phyloP scores from a whole-genome alignment of 2,329 filamentous ascomycete species.

The Meredithiella fracta region DNA sequence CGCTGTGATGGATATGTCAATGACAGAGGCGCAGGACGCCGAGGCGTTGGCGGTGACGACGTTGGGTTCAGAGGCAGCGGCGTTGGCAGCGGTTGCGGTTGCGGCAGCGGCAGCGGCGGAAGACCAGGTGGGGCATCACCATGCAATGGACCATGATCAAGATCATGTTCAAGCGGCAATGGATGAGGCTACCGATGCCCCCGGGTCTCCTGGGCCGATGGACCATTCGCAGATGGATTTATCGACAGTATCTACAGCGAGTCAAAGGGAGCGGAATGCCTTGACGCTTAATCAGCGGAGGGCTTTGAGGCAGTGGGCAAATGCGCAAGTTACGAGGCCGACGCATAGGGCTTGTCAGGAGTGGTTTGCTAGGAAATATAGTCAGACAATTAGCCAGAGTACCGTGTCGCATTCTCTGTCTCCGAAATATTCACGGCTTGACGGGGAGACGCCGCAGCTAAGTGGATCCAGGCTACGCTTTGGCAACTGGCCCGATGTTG shows the following conservation, averaged over 20 bases:
- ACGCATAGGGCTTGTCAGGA: conserved; percentile 47
- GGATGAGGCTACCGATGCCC: neutral
- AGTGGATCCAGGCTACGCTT: conserved; percentile 46
- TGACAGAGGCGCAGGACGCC: conserved; percentile 6
- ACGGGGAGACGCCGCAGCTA: conserved; percentile 41
- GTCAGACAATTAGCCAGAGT: conserved; percentile 44
- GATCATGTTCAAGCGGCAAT: neutral
- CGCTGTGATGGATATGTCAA: conserved; percentile 9
- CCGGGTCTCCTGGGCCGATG: neutral
- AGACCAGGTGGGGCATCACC: neutral
- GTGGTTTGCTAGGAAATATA: conserved; percentile 42
- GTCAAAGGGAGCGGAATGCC: conserved; percentile 37
- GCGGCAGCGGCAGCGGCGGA: conserved; percentile 1
- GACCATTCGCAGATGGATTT: neutral
- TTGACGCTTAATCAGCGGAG: conserved; percentile 46
- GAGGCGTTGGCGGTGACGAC: neutral
- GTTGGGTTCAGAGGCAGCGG: conserved; percentile 9
- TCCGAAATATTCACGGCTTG: conserved; percentile 44
- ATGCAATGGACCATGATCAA: neutral
- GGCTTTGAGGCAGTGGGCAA: conserved; percentile 43
- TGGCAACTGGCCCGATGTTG: conserved; percentile 48
- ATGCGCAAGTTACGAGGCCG: conserved; percentile 37
- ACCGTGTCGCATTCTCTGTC: conserved; percentile 47
- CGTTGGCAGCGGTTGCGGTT: conserved; percentile 5
- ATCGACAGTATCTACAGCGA: neutral